These are phyloP conservation scores for Cercospora zeae-maydis DNA, from an alignment of 2,329 filamentous ascomycete genomes.

Conservation along the genomic window DNA sequence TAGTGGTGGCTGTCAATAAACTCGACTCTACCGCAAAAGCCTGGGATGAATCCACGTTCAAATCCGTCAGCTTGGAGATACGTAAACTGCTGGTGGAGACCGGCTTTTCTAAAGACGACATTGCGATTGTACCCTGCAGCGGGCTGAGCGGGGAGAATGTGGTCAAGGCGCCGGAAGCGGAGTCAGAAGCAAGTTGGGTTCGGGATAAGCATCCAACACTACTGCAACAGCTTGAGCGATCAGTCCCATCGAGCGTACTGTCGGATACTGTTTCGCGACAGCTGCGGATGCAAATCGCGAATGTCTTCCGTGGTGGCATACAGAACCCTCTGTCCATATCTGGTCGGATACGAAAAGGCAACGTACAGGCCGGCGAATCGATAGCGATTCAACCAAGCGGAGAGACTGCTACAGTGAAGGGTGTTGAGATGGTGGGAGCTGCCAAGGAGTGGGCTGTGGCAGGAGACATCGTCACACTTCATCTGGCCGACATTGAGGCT, in stretches of 20 bases:
- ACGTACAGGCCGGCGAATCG: constrained; percentile 76
- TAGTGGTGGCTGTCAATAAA: constrained; percentile 94
- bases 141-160: constrained; percentile 89
- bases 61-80: constrained; percentile 80
- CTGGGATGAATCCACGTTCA: constrained; percentile 80
- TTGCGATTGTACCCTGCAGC: constrained; percentile 85
- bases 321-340: constrained; percentile 80
- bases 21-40: constrained; percentile 67
- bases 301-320: constrained; percentile 76
- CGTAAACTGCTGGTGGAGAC: constrained; percentile 76
- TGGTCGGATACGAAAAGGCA: constrained; percentile 81
- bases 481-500: constrained; percentile 74
- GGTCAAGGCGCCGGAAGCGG: constrained; percentile 51
- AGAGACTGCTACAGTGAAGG: constrained; percentile 77
- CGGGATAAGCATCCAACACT: constrained; percentile 59
- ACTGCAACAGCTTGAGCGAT: constrained; percentile 79
- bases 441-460: constrained; percentile 84
- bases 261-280: constrained; percentile 61
- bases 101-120: constrained; percentile 75
- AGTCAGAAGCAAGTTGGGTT: constrained; percentile 67
- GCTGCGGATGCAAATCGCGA: constrained; percentile 79
- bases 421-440: constrained; percentile 70
- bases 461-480: constrained; percentile 82
- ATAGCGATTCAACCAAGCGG: constrained; percentile 76
- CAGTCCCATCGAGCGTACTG: constrained; percentile 59